Evolutionary conservation across 257 asterid genomes (phyloP).

Genomic region (Solanum chilense): DNA sequence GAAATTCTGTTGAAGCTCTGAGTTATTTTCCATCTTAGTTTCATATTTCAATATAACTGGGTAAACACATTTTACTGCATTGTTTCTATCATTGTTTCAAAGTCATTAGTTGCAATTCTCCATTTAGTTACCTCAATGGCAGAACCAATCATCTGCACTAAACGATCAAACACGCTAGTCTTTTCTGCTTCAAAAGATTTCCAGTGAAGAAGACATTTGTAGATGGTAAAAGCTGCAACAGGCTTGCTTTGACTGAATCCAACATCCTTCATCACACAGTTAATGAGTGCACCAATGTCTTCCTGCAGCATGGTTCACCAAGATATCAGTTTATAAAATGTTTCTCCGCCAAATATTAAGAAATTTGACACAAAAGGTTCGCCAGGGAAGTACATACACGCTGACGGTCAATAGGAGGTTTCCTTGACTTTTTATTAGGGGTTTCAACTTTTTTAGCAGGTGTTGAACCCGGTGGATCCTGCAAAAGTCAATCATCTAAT

Average conservation of each 20-base stretch:
- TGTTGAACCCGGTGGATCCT: constrained; percentile 39
- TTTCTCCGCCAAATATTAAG: background rate
- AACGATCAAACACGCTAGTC: constrained; percentile 96
- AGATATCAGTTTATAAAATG: constrained; percentile 1
- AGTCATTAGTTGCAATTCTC: background rate
- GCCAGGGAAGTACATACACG: constrained; percentile 42
- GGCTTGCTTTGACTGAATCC: constrained; percentile 99
- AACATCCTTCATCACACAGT: constrained; percentile 67
- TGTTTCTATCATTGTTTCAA: background rate
- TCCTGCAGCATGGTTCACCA: constrained; percentile 43
- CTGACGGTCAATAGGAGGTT: constrained; percentile 75
- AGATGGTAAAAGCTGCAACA: constrained; percentile 93
- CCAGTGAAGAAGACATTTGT: constrained; percentile 96
- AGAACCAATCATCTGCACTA: constrained; percentile 92
- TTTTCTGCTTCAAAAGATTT: constrained; percentile 97
- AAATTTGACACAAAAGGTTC: background rate
- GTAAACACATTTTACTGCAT: background rate
- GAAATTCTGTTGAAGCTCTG: background rate
- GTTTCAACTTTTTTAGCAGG: constrained; percentile 58
- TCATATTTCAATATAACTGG: background rate
- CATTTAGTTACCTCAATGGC: constrained; percentile 24
- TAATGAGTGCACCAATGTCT: constrained; percentile 90
- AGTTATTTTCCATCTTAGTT: background rate
- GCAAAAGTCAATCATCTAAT: constrained; percentile 18
- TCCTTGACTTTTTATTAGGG: constrained; percentile 69